Evolutionary conservation across 768 basidiomycete genomes (phyloP), one percentile per base, ranked within the genome.

Genomic region (Candolleomyces efflorescens): DNA sequence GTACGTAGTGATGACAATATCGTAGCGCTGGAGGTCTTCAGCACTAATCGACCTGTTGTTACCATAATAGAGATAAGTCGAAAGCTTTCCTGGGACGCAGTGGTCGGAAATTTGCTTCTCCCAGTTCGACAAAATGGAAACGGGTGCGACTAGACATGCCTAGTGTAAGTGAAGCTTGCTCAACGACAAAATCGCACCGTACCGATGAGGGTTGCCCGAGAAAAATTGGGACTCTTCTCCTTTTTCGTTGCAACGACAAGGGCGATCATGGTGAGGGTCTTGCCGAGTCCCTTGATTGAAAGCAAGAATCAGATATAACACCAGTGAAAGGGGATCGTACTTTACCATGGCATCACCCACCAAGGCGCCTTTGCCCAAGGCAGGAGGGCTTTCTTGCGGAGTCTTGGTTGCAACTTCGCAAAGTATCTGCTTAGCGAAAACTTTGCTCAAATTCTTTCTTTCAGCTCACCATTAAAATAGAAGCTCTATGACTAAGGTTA

Each of bases 121-220:
- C 91, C 91, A 93, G 63, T 94, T 95, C 5, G 89, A 91, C 7
- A 94, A 73, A 6, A 94, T 84, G 7, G 90, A 92, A 23, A 94
- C 81, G 4, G 92, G 92, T 7, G 81, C 83, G 49, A 94, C 92
- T 93, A 32, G 6, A 5, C 6, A 32, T 32, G 60, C 5, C 59
- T 4, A 41, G 26, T 50, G 18, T 20, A 22, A 5, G 24, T 56
- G 20, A 54, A 46, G 24, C 20, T 26, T 49, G 17, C n/a, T 27
- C 24, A 9, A 39, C 32, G 54, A 1, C 47, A 12, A 58, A 13
- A 23, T 13, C 1, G 46, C 18, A 41, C 60, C 79, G 53, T 62
- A 90, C 94, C 89, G 24, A 97, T 89, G 32, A 97, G 79, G 0
- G 94, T 95, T 43, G 83, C 73, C 45, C 84, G 84, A 45, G 82